Evolutionary conservation across 768 basidiomycete species (phyloP).

Genomic region (Lenzites betulinus): DNA sequence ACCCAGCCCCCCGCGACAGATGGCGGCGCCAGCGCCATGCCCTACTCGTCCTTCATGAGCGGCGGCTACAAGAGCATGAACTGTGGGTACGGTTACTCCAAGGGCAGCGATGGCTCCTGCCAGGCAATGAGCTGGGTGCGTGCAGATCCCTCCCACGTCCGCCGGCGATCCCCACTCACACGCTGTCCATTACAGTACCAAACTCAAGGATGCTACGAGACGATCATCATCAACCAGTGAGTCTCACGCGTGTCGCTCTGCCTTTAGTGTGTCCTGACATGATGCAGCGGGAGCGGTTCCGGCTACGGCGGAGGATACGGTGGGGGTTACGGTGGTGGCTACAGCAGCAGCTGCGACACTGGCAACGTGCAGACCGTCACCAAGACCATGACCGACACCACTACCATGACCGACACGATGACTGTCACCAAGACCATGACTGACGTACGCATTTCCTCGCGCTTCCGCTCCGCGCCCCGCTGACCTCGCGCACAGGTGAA

Average conservation of each 20-base stretch:
- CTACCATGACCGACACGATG: constrained; percentile 30
- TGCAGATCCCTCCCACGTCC: constrained; percentile 2
- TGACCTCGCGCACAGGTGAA: constrained; percentile 34
- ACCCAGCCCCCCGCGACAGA: constrained; percentile 26
- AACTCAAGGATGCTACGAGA: constrained; percentile 58
- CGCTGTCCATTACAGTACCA: constrained; percentile 26
- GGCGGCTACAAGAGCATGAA: constrained; percentile 68
- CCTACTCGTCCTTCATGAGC: constrained; percentile 57
- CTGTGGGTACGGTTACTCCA: constrained; percentile 72
- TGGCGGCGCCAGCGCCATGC: constrained; percentile 52
- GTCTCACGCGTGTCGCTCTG: constrained; percentile 14
- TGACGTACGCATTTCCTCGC: constrained; percentile 15
- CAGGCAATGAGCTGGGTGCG: constrained; percentile 59
- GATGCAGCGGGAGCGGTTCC: constrained; percentile 13
- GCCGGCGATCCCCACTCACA: background rate
- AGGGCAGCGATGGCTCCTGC: constrained; percentile 58
- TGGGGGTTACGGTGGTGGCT: constrained; percentile 22
- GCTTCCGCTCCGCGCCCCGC: background rate
- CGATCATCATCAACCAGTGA: constrained; percentile 55
- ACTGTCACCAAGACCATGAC: constrained; percentile 31
- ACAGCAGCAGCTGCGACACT: constrained; percentile 16
- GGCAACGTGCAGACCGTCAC: constrained; percentile 35
- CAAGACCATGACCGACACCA: constrained; percentile 34
- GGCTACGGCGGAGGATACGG: constrained; percentile 18
- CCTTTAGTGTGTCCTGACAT: constrained; percentile 7